These are phyloP conservation scores for Periconia macrospinosa DNA, from an alignment of 2,329 filamentous ascomycete species.

Conservation along the genomic window DNA sequence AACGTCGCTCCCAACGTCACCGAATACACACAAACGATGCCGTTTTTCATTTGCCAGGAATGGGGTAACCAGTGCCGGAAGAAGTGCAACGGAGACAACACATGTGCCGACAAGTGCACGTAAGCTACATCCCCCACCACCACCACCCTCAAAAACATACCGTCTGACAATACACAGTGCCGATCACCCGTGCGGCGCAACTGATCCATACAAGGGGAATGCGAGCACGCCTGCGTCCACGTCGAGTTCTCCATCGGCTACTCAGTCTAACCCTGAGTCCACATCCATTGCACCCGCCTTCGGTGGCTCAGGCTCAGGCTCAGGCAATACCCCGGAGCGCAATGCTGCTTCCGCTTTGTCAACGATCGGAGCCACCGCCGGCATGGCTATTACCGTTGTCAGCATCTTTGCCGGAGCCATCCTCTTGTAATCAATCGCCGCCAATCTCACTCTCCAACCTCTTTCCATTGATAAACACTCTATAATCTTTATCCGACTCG, in stretches of 20 bases:
- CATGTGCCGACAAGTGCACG: conserved; percentile 65
- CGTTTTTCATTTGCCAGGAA: conserved; percentile 74
- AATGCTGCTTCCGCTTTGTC: conserved; percentile 46
- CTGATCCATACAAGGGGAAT: conserved; percentile 64
- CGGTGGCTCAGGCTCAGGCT: conserved; percentile 23
- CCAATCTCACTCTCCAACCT: not conserved
- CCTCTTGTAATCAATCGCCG: conserved; percentile 28
- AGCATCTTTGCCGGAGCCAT: conserved; percentile 63
- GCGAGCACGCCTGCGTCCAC: conserved; percentile 53
- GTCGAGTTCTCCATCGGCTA: conserved; percentile 41
- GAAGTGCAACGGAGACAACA: conserved; percentile 58
- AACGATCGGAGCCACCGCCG: conserved; percentile 59
- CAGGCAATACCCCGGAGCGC: conserved; percentile 24
- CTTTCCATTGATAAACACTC: not conserved
- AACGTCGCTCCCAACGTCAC: conserved; percentile 69
- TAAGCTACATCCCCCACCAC: conserved; percentile 15
- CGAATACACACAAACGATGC: conserved; percentile 76
- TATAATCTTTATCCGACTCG: conserved; percentile 1
- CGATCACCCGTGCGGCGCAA: conserved; percentile 74
- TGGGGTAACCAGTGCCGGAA: conserved; percentile 70
- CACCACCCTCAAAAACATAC: not conserved
- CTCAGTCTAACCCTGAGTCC: conserved; percentile 24
- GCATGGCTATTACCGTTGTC: conserved; percentile 56
- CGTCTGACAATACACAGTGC: conserved; percentile 29
- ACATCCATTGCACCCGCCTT: conserved; percentile 22